Evolutionary conservation across 75 land plant genomes (phyloP).

Genomic region (Pseudotsuga menziesii): DNA sequence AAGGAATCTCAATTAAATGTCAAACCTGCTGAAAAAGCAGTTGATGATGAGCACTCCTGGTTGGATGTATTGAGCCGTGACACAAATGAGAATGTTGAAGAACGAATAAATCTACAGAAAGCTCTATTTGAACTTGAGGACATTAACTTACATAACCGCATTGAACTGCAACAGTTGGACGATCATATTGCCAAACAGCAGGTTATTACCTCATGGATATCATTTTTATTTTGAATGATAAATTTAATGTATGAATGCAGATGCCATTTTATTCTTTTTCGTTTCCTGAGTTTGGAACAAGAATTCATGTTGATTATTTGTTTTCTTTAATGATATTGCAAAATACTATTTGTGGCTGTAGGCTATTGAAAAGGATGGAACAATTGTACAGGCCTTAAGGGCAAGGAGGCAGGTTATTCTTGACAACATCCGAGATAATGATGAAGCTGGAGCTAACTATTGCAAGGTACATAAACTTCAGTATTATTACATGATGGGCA

Average conservation of each 20-base stretch:
- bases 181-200: constrained; percentile 79
- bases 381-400: constrained; percentile 55
- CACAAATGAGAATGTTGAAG: constrained; percentile 92
- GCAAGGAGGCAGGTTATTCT: constrained; percentile 83
- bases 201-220: constrained; percentile 26
- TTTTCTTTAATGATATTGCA: constrained; percentile 7
- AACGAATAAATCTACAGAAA: constrained; percentile 90
- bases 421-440: constrained; percentile 96
- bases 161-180: constrained; percentile 89
- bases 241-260: not conserved
- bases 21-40: constrained; percentile 61
- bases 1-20: constrained; percentile 76
- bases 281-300: not conserved
- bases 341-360: constrained; percentile 1
- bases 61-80: constrained; percentile 77
- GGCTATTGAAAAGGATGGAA: constrained; percentile 51
- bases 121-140: constrained; percentile 96
- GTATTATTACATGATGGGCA: not conserved
- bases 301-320: not conserved
- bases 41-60: constrained; percentile 87
- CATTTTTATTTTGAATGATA: not conserved
- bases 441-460: constrained; percentile 86
- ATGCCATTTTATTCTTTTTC: not conserved
- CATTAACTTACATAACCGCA: constrained; percentile 69
- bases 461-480: constrained; percentile 48